Evolutionary conservation across 2,329 filamentous ascomycete genomes (phyloP).

Genomic region (Trichoderma atrobrunneum): DNA sequence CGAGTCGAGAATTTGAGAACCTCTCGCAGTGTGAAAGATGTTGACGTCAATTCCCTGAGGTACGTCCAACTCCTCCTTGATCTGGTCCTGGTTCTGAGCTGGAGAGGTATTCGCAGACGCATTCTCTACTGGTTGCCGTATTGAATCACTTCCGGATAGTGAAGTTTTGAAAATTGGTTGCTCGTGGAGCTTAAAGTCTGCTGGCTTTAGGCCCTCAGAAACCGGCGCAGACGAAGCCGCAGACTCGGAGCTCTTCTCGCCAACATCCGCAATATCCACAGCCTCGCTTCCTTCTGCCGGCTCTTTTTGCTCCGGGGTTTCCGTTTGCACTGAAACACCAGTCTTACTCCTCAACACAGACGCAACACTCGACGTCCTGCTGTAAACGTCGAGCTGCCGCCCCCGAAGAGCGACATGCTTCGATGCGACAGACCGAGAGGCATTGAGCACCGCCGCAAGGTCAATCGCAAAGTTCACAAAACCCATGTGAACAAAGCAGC

Average conservation of each 20-base stretch:
- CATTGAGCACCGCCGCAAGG: slow-evolving; percentile 66
- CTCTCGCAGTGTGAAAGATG: slow-evolving; percentile 47
- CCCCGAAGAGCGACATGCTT: slow-evolving; percentile 59
- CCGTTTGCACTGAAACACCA: not conserved
- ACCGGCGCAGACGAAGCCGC: not conserved
- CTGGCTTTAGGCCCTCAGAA: not conserved
- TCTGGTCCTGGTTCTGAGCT: slow-evolving; percentile 4
- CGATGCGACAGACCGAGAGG: slow-evolving; percentile 63
- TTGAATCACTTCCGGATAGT: not conserved
- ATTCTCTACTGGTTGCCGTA: not conserved
- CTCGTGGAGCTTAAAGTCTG: not conserved
- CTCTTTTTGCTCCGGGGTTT: not conserved
- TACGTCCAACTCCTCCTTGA: slow-evolving; percentile 31
- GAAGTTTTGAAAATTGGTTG: not conserved
- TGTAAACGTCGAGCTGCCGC: slow-evolving; percentile 52
- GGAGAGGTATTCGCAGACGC: slow-evolving; percentile 11
- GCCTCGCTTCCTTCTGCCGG: not conserved
- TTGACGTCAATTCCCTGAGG: slow-evolving; percentile 45
- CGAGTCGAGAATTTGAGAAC: slow-evolving; percentile 44
- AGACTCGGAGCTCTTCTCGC: not conserved
- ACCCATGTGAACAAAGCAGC: slow-evolving; percentile 45
- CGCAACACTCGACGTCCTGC: slow-evolving; percentile 44
- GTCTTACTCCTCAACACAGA: slow-evolving; percentile 33
- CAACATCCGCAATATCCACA: not conserved
- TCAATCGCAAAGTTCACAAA: slow-evolving; percentile 66